phyloP scores from a whole-genome alignment of 768 basidiomycete species.

The Tubosaeta sp. region DNA sequence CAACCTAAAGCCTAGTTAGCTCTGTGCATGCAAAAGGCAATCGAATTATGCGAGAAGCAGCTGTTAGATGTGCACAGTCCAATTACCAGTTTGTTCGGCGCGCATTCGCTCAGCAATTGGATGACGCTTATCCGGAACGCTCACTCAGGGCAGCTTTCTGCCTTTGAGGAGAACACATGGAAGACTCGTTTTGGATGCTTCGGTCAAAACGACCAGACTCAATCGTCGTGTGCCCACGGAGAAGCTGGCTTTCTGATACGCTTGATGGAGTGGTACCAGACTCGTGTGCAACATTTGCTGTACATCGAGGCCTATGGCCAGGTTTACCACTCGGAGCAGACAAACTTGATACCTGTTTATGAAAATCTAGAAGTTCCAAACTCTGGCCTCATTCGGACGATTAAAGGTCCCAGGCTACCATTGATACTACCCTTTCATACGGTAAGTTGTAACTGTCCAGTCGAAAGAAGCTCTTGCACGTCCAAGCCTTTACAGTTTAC shows the following conservation, averaged over 20 bases:
- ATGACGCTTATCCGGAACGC: conserved; percentile 31
- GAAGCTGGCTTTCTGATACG: conserved; percentile 44
- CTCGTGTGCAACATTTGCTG: conserved; percentile 39
- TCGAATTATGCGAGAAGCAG: conserved; percentile 36
- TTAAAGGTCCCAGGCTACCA: conserved; percentile 33
- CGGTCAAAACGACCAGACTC: conserved; percentile 20
- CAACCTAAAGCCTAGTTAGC: conserved; percentile 13
- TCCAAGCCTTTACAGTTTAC: conserved; percentile 36
- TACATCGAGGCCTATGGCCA: conserved; percentile 38
- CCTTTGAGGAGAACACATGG: conserved; percentile 30
- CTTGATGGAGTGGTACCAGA: conserved; percentile 41
- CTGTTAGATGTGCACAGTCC: conserved; percentile 30
- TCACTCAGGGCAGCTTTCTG: conserved; percentile 20
- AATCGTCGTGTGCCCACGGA: conserved; percentile 23
- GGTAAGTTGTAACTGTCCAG: conserved; percentile 23
- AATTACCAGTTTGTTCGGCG: conserved; percentile 27
- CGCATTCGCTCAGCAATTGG: conserved; percentile 34
- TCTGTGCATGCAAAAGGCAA: conserved; percentile 36
- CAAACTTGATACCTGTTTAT: conserved; percentile 3
- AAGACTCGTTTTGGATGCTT: conserved; percentile 28
- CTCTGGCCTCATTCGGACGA: conserved; percentile 16
- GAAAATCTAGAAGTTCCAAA: conserved; percentile 14
- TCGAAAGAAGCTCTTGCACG: background rate
- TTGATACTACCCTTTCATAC: conserved; percentile 49
- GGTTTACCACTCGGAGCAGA: conserved; percentile 16